Percentiles rank a stretch among this genome's conserved stretches.
These are phyloP conservation scores for Mucuna pruriens DNA, from an alignment of 306 rosid species.

Conservation along the genomic window DNA sequence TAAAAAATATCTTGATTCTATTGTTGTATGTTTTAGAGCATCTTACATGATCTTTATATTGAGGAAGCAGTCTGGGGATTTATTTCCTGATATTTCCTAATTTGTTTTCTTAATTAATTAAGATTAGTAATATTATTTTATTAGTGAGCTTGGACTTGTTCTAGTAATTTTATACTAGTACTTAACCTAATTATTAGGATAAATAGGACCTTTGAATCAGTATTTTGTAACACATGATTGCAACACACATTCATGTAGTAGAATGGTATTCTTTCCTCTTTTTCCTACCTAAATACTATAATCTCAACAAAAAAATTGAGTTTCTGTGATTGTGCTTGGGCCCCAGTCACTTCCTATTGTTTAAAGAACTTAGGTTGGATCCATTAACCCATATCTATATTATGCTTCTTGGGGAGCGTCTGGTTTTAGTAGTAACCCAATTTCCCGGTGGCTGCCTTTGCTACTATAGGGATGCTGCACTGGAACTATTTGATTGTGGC, in stretches of 20 bases:
- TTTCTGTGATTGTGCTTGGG: constrained; percentile 8
- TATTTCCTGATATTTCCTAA: background rate
- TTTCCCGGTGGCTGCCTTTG: background rate
- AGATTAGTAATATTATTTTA: background rate
- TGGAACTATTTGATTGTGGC: background rate
- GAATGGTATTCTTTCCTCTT: background rate
- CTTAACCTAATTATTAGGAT: background rate
- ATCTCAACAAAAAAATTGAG: background rate
- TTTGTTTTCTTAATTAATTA: background rate
- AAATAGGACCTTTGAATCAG: background rate
- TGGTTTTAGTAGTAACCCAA: background rate
- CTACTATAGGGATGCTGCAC: constrained; percentile 8
- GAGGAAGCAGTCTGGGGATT: background rate
- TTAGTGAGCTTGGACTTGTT: background rate
- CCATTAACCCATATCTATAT: background rate
- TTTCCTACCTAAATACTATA: constrained; percentile 1
- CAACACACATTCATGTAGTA: background rate
- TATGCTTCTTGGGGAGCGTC: background rate
- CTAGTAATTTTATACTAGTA: background rate
- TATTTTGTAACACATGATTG: background rate
- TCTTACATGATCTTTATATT: background rate
- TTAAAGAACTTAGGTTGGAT: background rate
- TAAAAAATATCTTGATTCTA: background rate
- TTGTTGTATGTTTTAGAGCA: background rate
- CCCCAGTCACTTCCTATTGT: background rate